Base-by-base conservation (phyloP, 768 basidiomycete species). In the Boletus rubropictus region DNA sequence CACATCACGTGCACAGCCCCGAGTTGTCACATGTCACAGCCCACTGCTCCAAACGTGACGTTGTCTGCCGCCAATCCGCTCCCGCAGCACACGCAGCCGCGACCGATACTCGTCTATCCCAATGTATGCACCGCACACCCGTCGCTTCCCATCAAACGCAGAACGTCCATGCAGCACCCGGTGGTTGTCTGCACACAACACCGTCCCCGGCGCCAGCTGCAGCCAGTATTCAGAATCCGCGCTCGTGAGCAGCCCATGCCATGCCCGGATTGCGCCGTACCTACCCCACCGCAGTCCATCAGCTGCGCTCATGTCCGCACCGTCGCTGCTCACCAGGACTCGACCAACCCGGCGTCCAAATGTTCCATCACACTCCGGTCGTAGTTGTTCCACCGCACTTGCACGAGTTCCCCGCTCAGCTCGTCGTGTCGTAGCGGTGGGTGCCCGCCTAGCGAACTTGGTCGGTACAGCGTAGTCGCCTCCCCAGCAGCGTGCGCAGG, bases 111-210 rank as follows among this genome's bases (percentile, higher is more conserved):
- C 96, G 63, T 99, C 95, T 11, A 79, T 72, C 0, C 89, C 89
- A 48, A 97, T 79, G 63, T 99, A 99, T 0, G 95, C 96, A 3
- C 95, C 95, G 59, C 95, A 97, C 82, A 99, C 90, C 1, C 89
- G 78, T 3, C 95, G 80, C 64, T 80, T 80, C 10, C 95, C 95
- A 11, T 79, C 76, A 61, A 96, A 98, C 1, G 83, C 79, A 0
- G 92, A 90, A n/a, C 95, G 83, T 11, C 95, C 95, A 56, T 97
- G 95, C 40, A 98, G 72, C 11, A 97, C 89, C 18, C 95, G 80
- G 66, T 95, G 87, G 62, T 98, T 97, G 65, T 98, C 86, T 41
- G 95, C 74, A 18, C 92, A 90, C 90, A 96, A 76, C 33, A 86
- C 86, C 1, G 86, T 95, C 0, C 95, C 94, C 0, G 91, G 84